A percentile compares a stretch with the other conserved stretches of the same genome.
These are phyloP conservation scores for Piloderma croceum DNA, from an alignment of 768 basidiomycete species.

Conservation along the genomic window DNA sequence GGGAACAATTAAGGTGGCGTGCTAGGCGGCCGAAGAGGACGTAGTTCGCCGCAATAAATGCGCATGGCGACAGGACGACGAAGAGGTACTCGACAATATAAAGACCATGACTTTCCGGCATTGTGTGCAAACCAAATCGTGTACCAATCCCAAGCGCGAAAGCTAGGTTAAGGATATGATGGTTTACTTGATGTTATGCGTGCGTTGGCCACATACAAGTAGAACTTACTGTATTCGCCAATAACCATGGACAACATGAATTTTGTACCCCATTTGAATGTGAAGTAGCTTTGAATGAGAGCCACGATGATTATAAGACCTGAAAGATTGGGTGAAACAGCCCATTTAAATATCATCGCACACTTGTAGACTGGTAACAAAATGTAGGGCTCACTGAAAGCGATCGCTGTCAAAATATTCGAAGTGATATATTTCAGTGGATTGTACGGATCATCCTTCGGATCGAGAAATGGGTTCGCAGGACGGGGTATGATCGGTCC, in stretches of 20 bases:
- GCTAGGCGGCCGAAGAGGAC: constrained; percentile 60
- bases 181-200: no score
- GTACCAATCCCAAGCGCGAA: constrained; percentile 52
- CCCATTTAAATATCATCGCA: constrained; percentile 1
- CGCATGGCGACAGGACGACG: constrained; percentile 64
- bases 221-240: constrained; percentile 48
- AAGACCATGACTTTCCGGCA: constrained; percentile 47
- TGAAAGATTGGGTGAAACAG: no score
- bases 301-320: constrained; percentile 37
- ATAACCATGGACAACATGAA: constrained; percentile 61
- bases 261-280: constrained; percentile 41
- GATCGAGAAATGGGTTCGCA: constrained; percentile 42
- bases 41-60: constrained; percentile 68
- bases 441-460: constrained; percentile 47
- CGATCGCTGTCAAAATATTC: constrained; percentile 45
- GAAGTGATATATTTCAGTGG: constrained; percentile 51
- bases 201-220: background rate
- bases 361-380: background rate
- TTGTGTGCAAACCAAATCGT: constrained; percentile 48
- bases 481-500: no score
- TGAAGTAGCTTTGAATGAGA: constrained; percentile 38
- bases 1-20: constrained; percentile 38
- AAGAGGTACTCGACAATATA: constrained; percentile 57
- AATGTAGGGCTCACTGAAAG: constrained; percentile 33
- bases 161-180: constrained; percentile 27